Conservation (phyloP, 495 filamentous ascomycete species). For the Trichocladium uniseriatum region DNA sequence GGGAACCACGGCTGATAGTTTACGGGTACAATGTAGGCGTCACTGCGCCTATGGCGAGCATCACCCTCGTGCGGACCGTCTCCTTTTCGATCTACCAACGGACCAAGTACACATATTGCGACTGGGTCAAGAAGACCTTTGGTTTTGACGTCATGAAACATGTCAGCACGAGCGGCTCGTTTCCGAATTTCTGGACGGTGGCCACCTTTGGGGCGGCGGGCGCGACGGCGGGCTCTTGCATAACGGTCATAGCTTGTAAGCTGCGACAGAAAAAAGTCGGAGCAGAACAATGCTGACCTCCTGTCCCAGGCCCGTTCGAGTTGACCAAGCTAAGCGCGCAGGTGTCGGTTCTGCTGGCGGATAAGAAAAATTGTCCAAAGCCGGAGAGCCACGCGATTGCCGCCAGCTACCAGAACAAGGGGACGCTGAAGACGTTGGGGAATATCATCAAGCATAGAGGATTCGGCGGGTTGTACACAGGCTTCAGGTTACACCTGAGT, state of each 20-base stretch:
- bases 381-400: slow-evolving; percentile 48
- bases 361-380: slow-evolving; percentile 46
- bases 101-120: slow-evolving; percentile 67
- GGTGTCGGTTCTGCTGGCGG: slow-evolving; percentile 74
- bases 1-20: neutral
- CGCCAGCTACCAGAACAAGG: slow-evolving; percentile 66
- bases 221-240: slow-evolving; percentile 65
- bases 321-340: slow-evolving; percentile 88
- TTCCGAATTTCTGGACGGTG: slow-evolving; percentile 58
- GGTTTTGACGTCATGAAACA: slow-evolving; percentile 61
- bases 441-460: slow-evolving; percentile 75
- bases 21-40: slow-evolving; percentile 46
- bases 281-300: neutral
- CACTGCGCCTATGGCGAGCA: slow-evolving; percentile 71
- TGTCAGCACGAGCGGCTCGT: slow-evolving; percentile 60
- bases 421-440: slow-evolving; percentile 67
- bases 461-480: slow-evolving; percentile 72
- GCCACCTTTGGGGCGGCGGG: slow-evolving; percentile 71
- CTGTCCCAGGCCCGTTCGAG: slow-evolving; percentile 70
- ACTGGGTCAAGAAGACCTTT: slow-evolving; percentile 52
- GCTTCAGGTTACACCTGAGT: slow-evolving; percentile 75
- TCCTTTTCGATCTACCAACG: slow-evolving; percentile 90
- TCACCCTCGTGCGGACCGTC: slow-evolving; percentile 80
- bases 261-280: neutral
- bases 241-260: slow-evolving; percentile 82